Evolutionary conservation across 768 basidiomycete genomes (phyloP), one percentile per base, ranked within the genome.

Genomic region (Mycena polygramma): DNA sequence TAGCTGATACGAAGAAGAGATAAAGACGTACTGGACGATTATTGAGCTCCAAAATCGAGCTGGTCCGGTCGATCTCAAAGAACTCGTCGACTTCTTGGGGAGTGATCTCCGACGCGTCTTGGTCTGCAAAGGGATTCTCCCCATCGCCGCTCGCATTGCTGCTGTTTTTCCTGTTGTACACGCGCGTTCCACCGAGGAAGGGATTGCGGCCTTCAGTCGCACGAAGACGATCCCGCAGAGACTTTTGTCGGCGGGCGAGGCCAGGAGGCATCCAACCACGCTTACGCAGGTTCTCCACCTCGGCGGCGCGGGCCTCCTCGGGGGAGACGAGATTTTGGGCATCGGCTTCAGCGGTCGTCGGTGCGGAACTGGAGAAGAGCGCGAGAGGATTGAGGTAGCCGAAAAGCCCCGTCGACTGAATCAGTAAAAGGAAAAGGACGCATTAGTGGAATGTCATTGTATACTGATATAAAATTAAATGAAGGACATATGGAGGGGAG

Each of bases 191-290:
- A 2, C 74, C 74, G 35, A 75, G 74, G 74, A 75, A 75, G 1
- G 74, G 74, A 46, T 73, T 75, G 52, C 55, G 71, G 35, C 69
- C 68, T 49, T 73, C 72, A 20, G 53, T 36, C 0, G 72, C 69
- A 20, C 67, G 67, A 4, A 73, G 71, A 8, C 72, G 66, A 46
- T 73, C 66, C 6, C 67, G 73, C 2, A 75, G 68, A n/a, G 75
- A 75, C 19, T 68, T 68, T 48, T 73, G 72, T 24, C 72, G 69
- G 43, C 73, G 73, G 6, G 68, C 68, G 24, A 75, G 57, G 24
- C 75, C 75, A 22, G 75, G 75, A 22, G 75, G 75, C 65, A 74
- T 72, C 75, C 75, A 75, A 4, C 75, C 75, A 17, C 75, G 75
- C 63, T 74, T 75, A 24, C 75, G 75, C 53, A 75, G 66, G 36